Percentiles rank a stretch among this genome's conserved stretches.
These are phyloP conservation scores for Aspergillus sclerotioniger DNA, from an alignment of 495 filamentous ascomycete species.

Conservation along the genomic window DNA sequence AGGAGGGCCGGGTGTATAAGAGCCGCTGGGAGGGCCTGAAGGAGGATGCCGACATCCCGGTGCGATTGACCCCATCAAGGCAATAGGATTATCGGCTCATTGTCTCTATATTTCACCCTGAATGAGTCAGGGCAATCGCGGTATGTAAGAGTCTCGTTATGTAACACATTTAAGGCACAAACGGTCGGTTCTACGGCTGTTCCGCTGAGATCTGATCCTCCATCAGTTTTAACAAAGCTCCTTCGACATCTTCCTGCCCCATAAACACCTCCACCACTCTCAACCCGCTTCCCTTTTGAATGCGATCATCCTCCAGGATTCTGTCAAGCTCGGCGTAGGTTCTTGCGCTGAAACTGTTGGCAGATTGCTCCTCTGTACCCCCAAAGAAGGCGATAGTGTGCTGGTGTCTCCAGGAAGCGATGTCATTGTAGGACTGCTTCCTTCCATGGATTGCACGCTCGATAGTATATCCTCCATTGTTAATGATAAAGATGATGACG, in stretches of 20 bases:
- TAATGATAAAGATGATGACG: conserved; percentile 63
- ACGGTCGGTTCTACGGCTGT: neutral
- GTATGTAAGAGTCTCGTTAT: too few species aligned
- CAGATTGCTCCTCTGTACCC: conserved; percentile 30
- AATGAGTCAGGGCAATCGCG: too few species aligned
- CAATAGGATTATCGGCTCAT: too few species aligned
- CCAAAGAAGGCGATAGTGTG: conserved; percentile 44
- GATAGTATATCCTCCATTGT: conserved; percentile 75
- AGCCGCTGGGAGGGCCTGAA: too few species aligned
- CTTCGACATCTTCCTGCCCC: conserved; percentile 43
- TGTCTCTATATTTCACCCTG: too few species aligned
- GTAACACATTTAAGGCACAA: too few species aligned
- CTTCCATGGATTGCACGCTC: conserved; percentile 74
- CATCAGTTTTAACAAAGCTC: neutral
- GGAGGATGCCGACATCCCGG: too few species aligned
- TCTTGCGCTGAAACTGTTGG: conserved; percentile 27
- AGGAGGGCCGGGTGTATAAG: too few species aligned
- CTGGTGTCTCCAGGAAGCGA: conserved; percentile 62
- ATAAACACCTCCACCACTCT: conserved; percentile 47
- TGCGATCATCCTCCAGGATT: conserved; percentile 30
- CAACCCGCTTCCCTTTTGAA: conserved; percentile 38
- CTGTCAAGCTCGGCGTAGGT: conserved; percentile 39
- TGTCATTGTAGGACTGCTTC: conserved; percentile 73
- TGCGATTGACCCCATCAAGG: too few species aligned
- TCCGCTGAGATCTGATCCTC: conserved; percentile 11